These are phyloP conservation scores for Williopsis jadinii DNA, from an alignment of 1,139 yeast genomes.

Conservation along the genomic window DNA sequence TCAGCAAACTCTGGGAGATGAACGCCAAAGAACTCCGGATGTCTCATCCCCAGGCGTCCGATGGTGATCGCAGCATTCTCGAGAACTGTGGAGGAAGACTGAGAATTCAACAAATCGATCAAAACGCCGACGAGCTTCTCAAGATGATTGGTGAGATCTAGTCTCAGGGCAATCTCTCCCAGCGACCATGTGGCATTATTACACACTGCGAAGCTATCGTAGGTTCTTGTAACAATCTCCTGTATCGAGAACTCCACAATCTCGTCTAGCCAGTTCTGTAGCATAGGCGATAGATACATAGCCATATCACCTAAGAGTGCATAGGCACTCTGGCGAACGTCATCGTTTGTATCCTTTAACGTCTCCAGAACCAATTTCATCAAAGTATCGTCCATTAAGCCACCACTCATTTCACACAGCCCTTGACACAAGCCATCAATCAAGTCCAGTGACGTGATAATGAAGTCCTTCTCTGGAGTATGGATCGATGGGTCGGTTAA, in stretches of 20 bases:
- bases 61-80: conserved; percentile 92
- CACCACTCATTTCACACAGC: conserved; percentile 55
- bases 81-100: conserved; percentile 47
- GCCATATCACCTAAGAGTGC: conserved; percentile 88
- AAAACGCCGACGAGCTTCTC: conserved; percentile 53
- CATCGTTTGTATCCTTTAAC: conserved; percentile 69
- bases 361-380: conserved; percentile 63
- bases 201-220: conserved; percentile 53
- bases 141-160: conserved; percentile 55
- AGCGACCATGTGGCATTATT: conserved; percentile 93
- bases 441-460: conserved; percentile 82
- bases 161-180: conserved; percentile 75
- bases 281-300: conserved; percentile 44
- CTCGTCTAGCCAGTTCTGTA: conserved; percentile 56
- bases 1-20: conserved; percentile 49
- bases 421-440: conserved; percentile 94
- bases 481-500: conserved; percentile 62
- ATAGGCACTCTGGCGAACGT: conserved; percentile 88
- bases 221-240: conserved; percentile 27
- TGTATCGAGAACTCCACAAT: conserved; percentile 29
- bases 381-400: conserved; percentile 44
- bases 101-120: conserved; percentile 54
- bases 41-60: conserved; percentile 75
- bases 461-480: conserved; percentile 84
- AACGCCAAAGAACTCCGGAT: conserved; percentile 53